Conservation (phyloP, 2,329 filamentous ascomycete species). For the Fusarium tricinctum region DNA sequence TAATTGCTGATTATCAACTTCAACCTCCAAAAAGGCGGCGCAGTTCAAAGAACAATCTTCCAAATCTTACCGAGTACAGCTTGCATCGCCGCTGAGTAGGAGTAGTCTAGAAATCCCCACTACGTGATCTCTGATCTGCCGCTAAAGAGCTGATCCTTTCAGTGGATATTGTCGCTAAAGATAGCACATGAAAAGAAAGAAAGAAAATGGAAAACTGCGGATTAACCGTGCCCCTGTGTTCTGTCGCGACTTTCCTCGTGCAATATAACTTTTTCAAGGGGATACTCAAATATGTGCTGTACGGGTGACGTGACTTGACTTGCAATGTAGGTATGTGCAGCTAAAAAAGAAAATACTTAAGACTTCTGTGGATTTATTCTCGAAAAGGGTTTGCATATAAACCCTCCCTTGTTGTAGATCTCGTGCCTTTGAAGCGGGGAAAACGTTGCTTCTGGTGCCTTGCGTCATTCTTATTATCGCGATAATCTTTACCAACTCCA, state of each 20-base stretch:
- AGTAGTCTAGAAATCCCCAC: neutral
- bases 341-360: neutral
- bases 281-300: too few relatives aligned
- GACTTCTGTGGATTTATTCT: neutral
- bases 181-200: neutral
- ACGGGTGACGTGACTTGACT: too few relatives aligned
- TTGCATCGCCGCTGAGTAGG: neutral
- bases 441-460: conserved; percentile 17
- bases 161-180: conserved; percentile 9
- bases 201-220: neutral
- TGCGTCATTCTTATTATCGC: neutral
- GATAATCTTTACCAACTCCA: neutral
- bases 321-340: too few relatives aligned
- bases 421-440: conserved; percentile 13
- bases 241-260: neutral
- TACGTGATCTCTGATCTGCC: conserved; percentile 15
- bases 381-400: neutral
- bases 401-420: conserved; percentile 14
- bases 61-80: conserved; percentile 2
- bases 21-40: neutral
- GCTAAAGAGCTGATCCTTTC: conserved; percentile 10
- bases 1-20: neutral
- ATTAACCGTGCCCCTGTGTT: too few relatives aligned
- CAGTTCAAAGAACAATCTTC: neutral
- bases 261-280: neutral